Percentiles rank a stretch among this genome's conserved stretches.
These are phyloP conservation scores for Talinum fruticosum DNA, from an alignment of 148 eudicot species.

Conservation along the genomic window DNA sequence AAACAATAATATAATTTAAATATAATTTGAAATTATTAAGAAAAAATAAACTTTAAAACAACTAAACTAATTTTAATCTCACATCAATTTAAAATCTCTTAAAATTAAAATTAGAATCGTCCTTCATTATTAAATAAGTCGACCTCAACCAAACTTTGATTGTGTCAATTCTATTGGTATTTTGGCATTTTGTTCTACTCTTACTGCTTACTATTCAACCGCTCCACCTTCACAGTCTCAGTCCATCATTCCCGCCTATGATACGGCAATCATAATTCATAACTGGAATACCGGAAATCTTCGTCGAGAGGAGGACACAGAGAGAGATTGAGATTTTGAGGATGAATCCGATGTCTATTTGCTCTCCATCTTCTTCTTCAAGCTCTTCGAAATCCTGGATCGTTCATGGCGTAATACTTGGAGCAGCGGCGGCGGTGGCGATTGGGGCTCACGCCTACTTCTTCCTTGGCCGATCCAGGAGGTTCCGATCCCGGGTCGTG, in stretches of 20 bases:
- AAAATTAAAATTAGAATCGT: too few species aligned
- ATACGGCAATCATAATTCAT: background rate
- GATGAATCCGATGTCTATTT: conserved; percentile 10
- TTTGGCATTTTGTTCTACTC: too few species aligned
- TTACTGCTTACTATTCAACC: too few species aligned
- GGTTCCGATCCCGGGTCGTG: conserved; percentile 67
- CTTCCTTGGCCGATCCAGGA: conserved; percentile 38
- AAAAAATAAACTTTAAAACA: too few species aligned
- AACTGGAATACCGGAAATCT: background rate
- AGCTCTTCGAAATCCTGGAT: conserved; percentile 48
- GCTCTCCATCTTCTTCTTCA: conserved; percentile 35
- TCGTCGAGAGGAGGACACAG: background rate
- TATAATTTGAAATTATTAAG: too few species aligned
- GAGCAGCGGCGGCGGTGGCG: conserved; percentile 54
- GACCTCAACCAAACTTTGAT: too few species aligned
- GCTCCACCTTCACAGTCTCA: too few species aligned
- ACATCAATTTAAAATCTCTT: too few species aligned
- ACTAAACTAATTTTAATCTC: too few species aligned
- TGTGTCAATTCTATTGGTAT: too few species aligned
- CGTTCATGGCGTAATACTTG: conserved; percentile 48
- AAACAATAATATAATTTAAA: too few species aligned
- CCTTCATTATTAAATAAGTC: too few species aligned
- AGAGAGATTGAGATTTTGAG: background rate
- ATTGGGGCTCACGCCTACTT: conserved; percentile 51
- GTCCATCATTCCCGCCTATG: background rate